Evolutionary conservation across 2,329 filamentous ascomycete species (phyloP), one percentile per base, ranked within the genome.

Genomic region (Lecanicillium sp.): DNA sequence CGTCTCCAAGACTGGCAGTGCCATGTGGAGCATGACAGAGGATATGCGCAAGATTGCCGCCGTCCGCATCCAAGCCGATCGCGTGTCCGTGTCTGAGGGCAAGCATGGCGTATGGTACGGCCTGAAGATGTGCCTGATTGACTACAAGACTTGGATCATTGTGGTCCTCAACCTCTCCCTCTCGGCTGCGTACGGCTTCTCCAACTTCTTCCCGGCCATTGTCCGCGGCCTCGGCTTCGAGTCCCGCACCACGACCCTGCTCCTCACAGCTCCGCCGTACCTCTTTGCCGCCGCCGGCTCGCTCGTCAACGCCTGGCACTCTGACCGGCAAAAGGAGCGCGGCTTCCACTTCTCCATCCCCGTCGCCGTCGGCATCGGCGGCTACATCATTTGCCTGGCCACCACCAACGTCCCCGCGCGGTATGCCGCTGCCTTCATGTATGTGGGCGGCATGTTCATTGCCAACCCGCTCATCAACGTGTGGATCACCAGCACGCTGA

Each of bases 211-310:
- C 20, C 47, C 47, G 0, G 44, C 46, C 3, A 46, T 49, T n/a
- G 47, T 49, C 4, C 44, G 44, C 3, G 44, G 45, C 1, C 39
- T 49, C 2, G 46, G 46, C 3, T 42, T 46, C 14, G 40, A 28
- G 27, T 40, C 18, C 36, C 57, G 47, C 0, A 72, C 66, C 3
- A 60, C 69, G 27, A 72, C 70, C 0, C 59, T 75, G 3, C 61
- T 70, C 2, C 60, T 75, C 3, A 74, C 69, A 8, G 58, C 54
- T 29, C 53, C 54, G 8, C 52, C 55, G 2, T 59, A 56, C 41
- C 43, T 59, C n/a, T 46, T 58, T 17, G 51, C 57, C n/a, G 56
- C 50, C 4, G 40, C 42, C n/a, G 44, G 54, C 12, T 47, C 49
- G 3, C 48, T 58, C 36, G 34, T 43, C 4, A 39, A 46, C 1